Evolutionary conservation across 2,329 filamentous ascomycete genomes (phyloP).

Genomic region (Arthrinium phaeospermum): DNA sequence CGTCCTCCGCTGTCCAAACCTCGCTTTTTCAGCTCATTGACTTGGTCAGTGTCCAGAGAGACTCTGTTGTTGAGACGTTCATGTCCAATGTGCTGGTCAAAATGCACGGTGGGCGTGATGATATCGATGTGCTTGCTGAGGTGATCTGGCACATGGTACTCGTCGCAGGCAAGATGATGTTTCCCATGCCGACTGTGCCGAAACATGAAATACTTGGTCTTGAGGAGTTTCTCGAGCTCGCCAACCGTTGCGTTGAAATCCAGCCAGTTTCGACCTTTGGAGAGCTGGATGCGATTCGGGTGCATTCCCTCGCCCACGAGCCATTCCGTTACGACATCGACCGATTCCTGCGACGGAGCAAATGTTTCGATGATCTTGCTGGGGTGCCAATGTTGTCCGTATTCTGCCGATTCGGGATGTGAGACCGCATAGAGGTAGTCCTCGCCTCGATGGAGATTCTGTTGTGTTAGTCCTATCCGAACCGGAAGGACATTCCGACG

Average conservation of each 20-base stretch:
- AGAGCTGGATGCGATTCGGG: slow-evolving; percentile 52
- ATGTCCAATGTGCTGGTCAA: slow-evolving; percentile 55
- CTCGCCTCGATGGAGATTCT: slow-evolving; percentile 52
- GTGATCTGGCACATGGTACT: slow-evolving; percentile 47
- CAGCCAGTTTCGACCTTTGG: slow-evolving; percentile 58
- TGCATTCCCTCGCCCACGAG: slow-evolving; percentile 58
- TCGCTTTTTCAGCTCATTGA: slow-evolving; percentile 35
- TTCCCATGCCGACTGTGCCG: slow-evolving; percentile 44
- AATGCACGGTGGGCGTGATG: slow-evolving; percentile 47
- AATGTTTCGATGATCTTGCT: slow-evolving; percentile 51
- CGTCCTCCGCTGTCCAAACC: slow-evolving; percentile 22
- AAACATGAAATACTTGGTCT: slow-evolving; percentile 59
- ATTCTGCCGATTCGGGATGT: slow-evolving; percentile 50
- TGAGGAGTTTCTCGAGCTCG: slow-evolving; percentile 59
- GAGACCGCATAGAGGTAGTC: slow-evolving; percentile 50
- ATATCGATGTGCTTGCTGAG: slow-evolving; percentile 47
- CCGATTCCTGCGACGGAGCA: slow-evolving; percentile 48
- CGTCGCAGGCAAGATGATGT: slow-evolving; percentile 47
- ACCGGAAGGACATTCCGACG: slow-evolving; percentile 39
- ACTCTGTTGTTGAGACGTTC: slow-evolving; percentile 31
- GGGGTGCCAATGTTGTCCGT: slow-evolving; percentile 53
- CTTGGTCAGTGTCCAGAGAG: slow-evolving; percentile 31
- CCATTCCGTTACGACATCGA: slow-evolving; percentile 59
- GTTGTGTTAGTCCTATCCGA: slow-evolving; percentile 51
- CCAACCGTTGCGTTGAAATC: slow-evolving; percentile 59